Evolutionary conservation across 2,329 filamentous ascomycete species (phyloP).

Genomic region (Falciphora oryzae): DNA sequence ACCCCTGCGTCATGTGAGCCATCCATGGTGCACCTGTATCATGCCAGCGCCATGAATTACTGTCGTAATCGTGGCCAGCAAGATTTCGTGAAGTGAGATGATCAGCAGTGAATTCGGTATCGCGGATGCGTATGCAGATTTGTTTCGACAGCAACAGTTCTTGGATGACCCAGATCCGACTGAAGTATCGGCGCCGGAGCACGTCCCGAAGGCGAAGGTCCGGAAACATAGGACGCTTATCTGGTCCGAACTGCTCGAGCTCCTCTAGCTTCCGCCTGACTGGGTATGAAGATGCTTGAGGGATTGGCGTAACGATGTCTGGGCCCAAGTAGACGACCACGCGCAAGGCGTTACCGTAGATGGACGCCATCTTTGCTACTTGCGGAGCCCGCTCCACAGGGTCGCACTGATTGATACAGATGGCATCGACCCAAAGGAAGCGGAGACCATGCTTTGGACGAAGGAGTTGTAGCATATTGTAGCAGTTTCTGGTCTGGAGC

Average conservation of each 20-base stretch:
- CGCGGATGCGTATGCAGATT: neutral
- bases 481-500: constrained; percentile 24
- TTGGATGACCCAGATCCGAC: constrained; percentile 13
- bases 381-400: constrained; percentile 16
- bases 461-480: constrained; percentile 18
- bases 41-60: no score
- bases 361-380: constrained; percentile 19
- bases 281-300: neutral
- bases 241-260: no score
- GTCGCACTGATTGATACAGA: constrained; percentile 20
- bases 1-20: no score
- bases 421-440: constrained; percentile 16
- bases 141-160: constrained; percentile 8
- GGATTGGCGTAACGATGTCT: constrained; percentile 7
- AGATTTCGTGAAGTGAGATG: no score
- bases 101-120: constrained; percentile 1
- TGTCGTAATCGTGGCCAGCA: no score
- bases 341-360: constrained; percentile 10
- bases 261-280: no score
- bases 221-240: no score
- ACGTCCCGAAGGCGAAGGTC: neutral
- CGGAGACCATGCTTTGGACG: constrained; percentile 12
- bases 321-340: constrained; percentile 12
- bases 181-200: constrained; percentile 9
- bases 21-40: no score